These are phyloP conservation scores for Heliamphora pulchella DNA, from an alignment of 179 eudicot species.

Conservation along the genomic window DNA sequence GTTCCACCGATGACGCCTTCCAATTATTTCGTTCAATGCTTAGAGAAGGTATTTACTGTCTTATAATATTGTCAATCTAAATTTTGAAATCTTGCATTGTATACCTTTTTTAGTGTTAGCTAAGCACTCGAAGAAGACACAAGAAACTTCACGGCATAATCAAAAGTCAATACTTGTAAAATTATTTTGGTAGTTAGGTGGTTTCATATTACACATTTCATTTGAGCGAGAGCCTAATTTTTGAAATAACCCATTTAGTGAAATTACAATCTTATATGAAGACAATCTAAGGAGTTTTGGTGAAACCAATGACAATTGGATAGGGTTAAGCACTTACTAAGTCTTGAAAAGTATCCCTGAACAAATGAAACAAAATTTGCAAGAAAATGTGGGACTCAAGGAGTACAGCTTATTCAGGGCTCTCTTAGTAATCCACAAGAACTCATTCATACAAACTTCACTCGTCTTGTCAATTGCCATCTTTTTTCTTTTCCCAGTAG, in stretches of 20 bases:
- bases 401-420: too few relatives aligned
- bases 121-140: neutral
- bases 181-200: neutral
- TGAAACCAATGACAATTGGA: too few relatives aligned
- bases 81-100: neutral
- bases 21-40: conserved; percentile 37
- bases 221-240: neutral
- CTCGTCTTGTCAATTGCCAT: neutral
- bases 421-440: neutral
- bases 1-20: conserved; percentile 33
- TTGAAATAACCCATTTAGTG: neutral
- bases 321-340: too few relatives aligned
- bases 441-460: neutral
- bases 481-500: neutral
- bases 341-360: too few relatives aligned
- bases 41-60: conserved; percentile 36
- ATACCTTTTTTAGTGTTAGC: neutral
- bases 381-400: too few relatives aligned
- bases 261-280: too few relatives aligned
- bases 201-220: neutral
- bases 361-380: too few relatives aligned
- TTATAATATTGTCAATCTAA: neutral
- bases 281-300: too few relatives aligned
- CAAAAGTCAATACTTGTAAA: neutral
- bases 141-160: neutral